These are phyloP conservation scores for Xylaria multiplex DNA, from an alignment of 2,329 filamentous ascomycete species.

Conservation along the genomic window DNA sequence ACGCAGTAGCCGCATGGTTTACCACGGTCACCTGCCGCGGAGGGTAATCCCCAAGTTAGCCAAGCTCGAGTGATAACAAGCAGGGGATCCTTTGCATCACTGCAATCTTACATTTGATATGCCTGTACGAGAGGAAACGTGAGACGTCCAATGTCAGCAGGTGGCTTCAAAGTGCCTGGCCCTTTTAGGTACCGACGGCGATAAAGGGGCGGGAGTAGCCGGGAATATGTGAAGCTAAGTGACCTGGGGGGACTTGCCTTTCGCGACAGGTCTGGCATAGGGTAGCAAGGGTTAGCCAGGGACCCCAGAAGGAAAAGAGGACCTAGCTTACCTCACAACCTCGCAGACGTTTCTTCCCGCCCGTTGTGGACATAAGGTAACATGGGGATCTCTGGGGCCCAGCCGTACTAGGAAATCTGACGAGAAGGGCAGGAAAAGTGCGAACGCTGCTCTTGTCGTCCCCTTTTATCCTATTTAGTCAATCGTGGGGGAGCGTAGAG, in stretches of 20 bases:
- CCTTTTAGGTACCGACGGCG: no score
- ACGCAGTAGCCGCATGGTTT: constrained; percentile 6
- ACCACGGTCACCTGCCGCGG: constrained; percentile 4
- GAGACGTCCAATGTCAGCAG: not conserved
- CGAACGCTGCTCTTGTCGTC: constrained; percentile 5
- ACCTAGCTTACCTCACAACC: constrained; percentile 12
- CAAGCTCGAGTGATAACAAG: not conserved
- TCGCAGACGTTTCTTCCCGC: not conserved
- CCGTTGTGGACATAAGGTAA: constrained; percentile 3
- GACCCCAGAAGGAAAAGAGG: not conserved
- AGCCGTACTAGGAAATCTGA: not conserved
- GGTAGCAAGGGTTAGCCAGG: constrained; percentile 8
- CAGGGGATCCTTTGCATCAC: not conserved
- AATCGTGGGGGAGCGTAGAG: not conserved
- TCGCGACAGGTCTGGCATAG: constrained; percentile 13
- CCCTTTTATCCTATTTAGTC: constrained; percentile 21
- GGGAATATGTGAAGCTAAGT: not conserved
- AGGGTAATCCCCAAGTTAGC: not conserved
- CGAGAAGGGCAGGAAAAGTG: constrained; percentile 6
- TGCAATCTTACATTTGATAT: constrained; percentile 15
- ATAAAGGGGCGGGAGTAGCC: not conserved
- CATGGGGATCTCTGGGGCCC: not conserved
- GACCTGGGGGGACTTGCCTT: constrained; percentile 1
- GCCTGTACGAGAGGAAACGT: not conserved
- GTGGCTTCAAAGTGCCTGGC: not conserved